These are phyloP conservation scores for Coccinonectria pachysandricola DNA, from an alignment of 2,329 filamentous ascomycete species.

Conservation along the genomic window DNA sequence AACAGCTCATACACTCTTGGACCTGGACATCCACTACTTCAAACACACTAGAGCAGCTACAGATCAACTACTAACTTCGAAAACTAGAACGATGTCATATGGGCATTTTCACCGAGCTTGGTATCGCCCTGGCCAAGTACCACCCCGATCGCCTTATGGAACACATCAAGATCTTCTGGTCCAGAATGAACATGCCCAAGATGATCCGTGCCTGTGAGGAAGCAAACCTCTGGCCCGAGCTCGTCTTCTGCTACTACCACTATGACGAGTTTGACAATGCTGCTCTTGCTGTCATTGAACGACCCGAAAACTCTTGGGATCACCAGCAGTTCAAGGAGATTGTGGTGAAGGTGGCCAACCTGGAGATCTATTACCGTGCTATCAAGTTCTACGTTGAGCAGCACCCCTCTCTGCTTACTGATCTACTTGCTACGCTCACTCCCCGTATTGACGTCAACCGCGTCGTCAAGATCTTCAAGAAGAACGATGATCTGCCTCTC, in stretches of 20 bases:
- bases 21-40: no score
- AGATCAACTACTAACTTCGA: no score
- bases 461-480: conserved; percentile 98
- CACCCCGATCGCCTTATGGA: conserved; percentile 96
- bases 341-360: conserved; percentile 90
- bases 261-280: conserved; percentile 99
- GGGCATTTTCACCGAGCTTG: conserved; percentile 93
- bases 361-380: conserved; percentile 97
- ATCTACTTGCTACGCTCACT: conserved; percentile 86
- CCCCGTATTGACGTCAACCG: conserved; percentile 93
- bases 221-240: conserved; percentile 91
- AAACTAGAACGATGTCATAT: conserved; percentile 86
- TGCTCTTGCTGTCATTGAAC: conserved; percentile 94
- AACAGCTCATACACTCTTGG: no score
- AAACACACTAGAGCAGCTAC: no score
- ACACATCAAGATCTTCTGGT: conserved; percentile 98
- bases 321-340: conserved; percentile 99
- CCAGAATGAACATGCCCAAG: conserved; percentile 94
- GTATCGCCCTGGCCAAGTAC: conserved; percentile 87
- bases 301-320: conserved; percentile 94
- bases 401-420: conserved; percentile 90
- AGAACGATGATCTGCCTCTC: conserved; percentile 92
- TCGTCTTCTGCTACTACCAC: conserved; percentile 96
- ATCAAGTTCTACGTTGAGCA: conserved; percentile 97
- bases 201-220: conserved; percentile 90